A percentile compares a stretch with the other conserved stretches of the same genome.
These are phyloP conservation scores for Fraxinus greggii DNA, from an alignment of 305 asterid species.

Conservation along the genomic window DNA sequence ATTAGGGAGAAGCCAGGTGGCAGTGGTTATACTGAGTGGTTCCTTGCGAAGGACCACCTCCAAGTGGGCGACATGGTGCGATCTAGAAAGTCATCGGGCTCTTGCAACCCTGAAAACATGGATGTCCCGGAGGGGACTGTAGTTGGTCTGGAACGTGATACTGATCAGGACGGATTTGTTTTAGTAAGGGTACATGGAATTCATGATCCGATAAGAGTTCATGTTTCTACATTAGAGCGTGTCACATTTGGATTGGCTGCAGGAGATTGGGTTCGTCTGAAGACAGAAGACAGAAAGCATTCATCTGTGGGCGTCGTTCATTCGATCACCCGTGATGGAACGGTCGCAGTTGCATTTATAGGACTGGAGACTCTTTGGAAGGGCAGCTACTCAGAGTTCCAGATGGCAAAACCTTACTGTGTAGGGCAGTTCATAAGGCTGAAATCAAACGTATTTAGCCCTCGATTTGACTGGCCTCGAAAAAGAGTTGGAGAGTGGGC, in stretches of 20 bases:
- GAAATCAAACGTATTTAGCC: slow-evolving; percentile 36
- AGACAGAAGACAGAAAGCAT: slow-evolving; percentile 35
- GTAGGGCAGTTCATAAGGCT: slow-evolving; percentile 49
- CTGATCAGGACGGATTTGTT: slow-evolving; percentile 49
- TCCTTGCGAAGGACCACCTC: slow-evolving; percentile 56
- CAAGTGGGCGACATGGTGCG: slow-evolving; percentile 60
- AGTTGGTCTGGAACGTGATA: slow-evolving; percentile 57
- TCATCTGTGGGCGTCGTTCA: slow-evolving; percentile 56
- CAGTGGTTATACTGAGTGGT: slow-evolving; percentile 50
- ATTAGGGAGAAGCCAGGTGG: slow-evolving; percentile 33
- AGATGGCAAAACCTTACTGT: slow-evolving; percentile 36
- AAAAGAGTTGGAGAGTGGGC: slow-evolving; percentile 46
- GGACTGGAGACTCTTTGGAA: slow-evolving; percentile 59
- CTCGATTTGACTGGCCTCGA: slow-evolving; percentile 57
- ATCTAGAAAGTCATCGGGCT: slow-evolving; percentile 40
- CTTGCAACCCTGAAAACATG: slow-evolving; percentile 35
- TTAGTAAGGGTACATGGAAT: slow-evolving; percentile 44
- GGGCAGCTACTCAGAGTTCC: slow-evolving; percentile 50
- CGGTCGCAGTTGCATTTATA: slow-evolving; percentile 40
- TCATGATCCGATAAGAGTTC: slow-evolving; percentile 46
- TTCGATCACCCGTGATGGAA: slow-evolving; percentile 53
- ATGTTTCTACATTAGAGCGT: slow-evolving; percentile 44
- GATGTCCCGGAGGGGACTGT: slow-evolving; percentile 49
- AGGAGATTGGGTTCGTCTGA: slow-evolving; percentile 62
- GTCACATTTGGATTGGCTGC: slow-evolving; percentile 55